Percentiles rank a stretch among this genome's conserved stretches.
phyloP scores from a whole-genome alignment of 2,329 filamentous ascomycete genomes.

The Colletotrichum musicola region DNA sequence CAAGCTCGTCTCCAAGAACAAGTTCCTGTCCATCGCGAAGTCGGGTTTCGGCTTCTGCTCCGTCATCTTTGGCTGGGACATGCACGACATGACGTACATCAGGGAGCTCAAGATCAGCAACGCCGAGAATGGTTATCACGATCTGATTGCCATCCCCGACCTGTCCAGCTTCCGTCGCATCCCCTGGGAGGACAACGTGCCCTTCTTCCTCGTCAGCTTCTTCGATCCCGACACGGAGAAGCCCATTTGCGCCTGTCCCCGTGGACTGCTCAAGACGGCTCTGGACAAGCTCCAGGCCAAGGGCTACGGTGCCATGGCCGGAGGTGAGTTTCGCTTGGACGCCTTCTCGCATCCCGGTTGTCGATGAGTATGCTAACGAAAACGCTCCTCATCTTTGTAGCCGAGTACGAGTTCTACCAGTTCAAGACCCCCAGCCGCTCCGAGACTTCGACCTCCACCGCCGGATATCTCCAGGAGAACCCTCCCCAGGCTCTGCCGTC shows the following conservation, averaged over 20 bases:
- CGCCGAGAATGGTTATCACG: constrained; percentile 89
- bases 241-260: constrained; percentile 82
- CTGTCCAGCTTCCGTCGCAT: constrained; percentile 83
- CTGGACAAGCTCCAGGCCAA: constrained; percentile 75
- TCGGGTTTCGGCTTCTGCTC: constrained; percentile 94
- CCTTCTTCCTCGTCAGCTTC: constrained; percentile 88
- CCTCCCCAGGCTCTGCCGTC: constrained; percentile 79
- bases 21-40: constrained; percentile 86
- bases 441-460: constrained; percentile 74
- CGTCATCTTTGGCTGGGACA: constrained; percentile 96
- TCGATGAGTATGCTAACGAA: too few relatives aligned
- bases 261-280: constrained; percentile 78
- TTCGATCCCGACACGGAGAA: constrained; percentile 81
- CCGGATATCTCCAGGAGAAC: constrained; percentile 80
- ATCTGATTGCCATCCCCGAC: constrained; percentile 86
- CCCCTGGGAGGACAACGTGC: constrained; percentile 89
- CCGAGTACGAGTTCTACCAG: constrained; percentile 96
- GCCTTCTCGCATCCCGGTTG: neutral
- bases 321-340: constrained; percentile 69
- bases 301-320: constrained; percentile 88
- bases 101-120: constrained; percentile 89
- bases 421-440: constrained; percentile 76
- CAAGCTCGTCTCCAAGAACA: constrained; percentile 92
- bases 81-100: constrained; percentile 93
- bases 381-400: constrained; percentile 57